Evolutionary conservation across 257 asterid genomes (phyloP).

Genomic region (Penstemon davidsonii): DNA sequence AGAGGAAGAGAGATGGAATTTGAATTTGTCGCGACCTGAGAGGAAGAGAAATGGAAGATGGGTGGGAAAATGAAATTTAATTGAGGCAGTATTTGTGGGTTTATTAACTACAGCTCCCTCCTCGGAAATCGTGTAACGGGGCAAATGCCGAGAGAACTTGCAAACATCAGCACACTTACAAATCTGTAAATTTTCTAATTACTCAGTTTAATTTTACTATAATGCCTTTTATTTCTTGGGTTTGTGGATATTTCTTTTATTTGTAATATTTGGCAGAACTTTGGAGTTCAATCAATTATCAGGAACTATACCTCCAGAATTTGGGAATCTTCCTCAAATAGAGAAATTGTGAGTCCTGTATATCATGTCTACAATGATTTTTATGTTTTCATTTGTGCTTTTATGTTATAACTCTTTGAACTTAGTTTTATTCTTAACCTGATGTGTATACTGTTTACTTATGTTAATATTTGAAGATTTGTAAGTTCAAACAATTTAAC

Average conservation of each 20-base stretch:
- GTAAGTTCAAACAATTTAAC: constrained; percentile 65
- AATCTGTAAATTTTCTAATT: constrained; percentile 45
- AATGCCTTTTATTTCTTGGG: background rate
- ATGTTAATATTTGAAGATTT: constrained; percentile 31
- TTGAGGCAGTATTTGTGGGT: constrained; percentile 17
- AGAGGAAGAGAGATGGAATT: no score
- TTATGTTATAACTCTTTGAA: background rate
- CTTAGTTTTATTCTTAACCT: background rate
- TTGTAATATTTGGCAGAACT: constrained; percentile 31
- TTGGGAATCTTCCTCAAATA: constrained; percentile 52
- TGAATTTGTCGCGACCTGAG: no score
- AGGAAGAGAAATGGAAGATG: no score
- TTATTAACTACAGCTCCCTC: constrained; percentile 50
- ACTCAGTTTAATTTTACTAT: background rate
- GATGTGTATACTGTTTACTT: background rate
- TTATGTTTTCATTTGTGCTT: background rate
- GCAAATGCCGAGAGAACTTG: constrained; percentile 52
- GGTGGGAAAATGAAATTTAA: background rate
- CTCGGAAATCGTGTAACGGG: constrained; percentile 64
- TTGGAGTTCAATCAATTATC: constrained; percentile 65
- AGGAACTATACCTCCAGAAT: constrained; percentile 69
- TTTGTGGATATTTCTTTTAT: background rate
- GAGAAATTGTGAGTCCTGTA: constrained; percentile 48
- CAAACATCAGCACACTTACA: constrained; percentile 58
- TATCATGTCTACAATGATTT: background rate